Percentiles rank a stretch among this genome's conserved stretches.
Evolutionary conservation across 2,329 filamentous ascomycete species (phyloP).

Genomic region (Fusarium heterosporum): DNA sequence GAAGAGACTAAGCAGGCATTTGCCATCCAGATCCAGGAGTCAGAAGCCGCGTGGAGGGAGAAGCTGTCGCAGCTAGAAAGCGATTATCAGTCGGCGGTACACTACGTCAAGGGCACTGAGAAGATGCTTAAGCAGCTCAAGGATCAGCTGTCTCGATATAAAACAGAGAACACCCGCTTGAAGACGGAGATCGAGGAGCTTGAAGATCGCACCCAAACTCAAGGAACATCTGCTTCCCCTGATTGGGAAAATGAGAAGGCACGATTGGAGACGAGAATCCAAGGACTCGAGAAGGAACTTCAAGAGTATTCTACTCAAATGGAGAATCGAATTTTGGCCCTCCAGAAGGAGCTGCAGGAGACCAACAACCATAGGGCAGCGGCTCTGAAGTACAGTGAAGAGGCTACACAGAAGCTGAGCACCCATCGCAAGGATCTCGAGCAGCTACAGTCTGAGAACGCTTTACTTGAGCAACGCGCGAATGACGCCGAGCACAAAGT

Average conservation of each 20-base stretch:
- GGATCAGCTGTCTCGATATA: slow-evolving; percentile 93
- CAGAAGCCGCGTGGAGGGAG: slow-evolving; percentile 90
- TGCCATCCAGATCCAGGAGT: slow-evolving; percentile 83
- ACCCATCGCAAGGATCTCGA: slow-evolving; percentile 76
- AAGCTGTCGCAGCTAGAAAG: slow-evolving; percentile 94
- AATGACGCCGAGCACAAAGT: slow-evolving; percentile 94
- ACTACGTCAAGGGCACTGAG: slow-evolving; percentile 98
- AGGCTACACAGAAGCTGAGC: slow-evolving; percentile 68
- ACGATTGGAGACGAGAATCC: slow-evolving; percentile 75
- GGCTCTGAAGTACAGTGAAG: slow-evolving; percentile 67
- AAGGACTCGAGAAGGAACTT: slow-evolving; percentile 76
- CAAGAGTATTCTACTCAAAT: slow-evolving; percentile 73
- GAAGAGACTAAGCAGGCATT: slow-evolving; percentile 85
- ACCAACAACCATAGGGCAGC: slow-evolving; percentile 76
- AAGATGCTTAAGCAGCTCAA: slow-evolving; percentile 99
- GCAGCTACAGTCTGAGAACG: slow-evolving; percentile 84
- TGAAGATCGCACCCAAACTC: slow-evolving; percentile 63
- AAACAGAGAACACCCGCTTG: slow-evolving; percentile 83
- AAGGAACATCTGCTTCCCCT: slow-evolving; percentile 58
- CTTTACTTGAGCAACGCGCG: slow-evolving; percentile 82
- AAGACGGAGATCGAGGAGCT: slow-evolving; percentile 82
- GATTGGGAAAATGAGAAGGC: slow-evolving; percentile 82
- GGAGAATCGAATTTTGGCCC: slow-evolving; percentile 74
- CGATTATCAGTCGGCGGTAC: slow-evolving; percentile 96
- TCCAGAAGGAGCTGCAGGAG: slow-evolving; percentile 76